phyloP scores from a whole-genome alignment of 2,329 filamentous ascomycete species.

The Verticillium nubilum region DNA sequence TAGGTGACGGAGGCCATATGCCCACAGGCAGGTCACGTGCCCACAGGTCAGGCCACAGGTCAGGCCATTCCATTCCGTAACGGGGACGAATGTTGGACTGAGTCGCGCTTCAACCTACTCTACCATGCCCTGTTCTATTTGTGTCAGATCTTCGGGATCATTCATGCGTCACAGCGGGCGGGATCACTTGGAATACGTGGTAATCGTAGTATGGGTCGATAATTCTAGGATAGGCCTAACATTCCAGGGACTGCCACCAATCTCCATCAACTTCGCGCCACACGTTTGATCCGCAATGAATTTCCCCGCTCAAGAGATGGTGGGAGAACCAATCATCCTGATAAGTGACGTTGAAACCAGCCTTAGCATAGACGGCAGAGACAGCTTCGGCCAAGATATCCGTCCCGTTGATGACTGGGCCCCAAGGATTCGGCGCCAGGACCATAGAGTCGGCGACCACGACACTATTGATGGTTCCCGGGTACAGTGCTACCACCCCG shows the following conservation, averaged over 20 bases:
- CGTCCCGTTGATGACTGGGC: constrained; percentile 17
- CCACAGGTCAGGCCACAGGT: too few species aligned
- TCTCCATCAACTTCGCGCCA: constrained; percentile 3
- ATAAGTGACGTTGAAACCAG: constrained; percentile 14
- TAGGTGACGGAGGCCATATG: too few species aligned
- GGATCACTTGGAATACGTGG: too few species aligned
- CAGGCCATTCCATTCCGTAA: too few species aligned
- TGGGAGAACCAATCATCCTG: constrained; percentile 22
- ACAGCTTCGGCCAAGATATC: constrained; percentile 19
- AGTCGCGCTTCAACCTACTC: too few species aligned
- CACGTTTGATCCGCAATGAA: constrained; percentile 19
- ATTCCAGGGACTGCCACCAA: constrained; percentile 11
- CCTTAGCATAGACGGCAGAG: constrained; percentile 14
- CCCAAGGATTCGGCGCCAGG: constrained; percentile 18
- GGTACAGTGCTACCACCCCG: constrained; percentile 9
- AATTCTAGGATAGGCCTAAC: too few species aligned
- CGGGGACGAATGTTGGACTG: too few species aligned
- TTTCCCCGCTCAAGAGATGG: constrained; percentile 16
- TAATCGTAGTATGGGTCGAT: too few species aligned
- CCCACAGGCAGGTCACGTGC: too few species aligned
- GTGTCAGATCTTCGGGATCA: too few species aligned
- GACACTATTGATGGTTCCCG: constrained; percentile 16
- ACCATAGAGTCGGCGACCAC: constrained; percentile 3
- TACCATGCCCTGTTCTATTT: too few species aligned
- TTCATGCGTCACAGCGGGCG: too few species aligned